A percentile compares a stretch with the other conserved stretches of the same genome.
phyloP scores from a whole-genome alignment of 2,329 filamentous ascomycete species.

The Exophiala spinifera region DNA sequence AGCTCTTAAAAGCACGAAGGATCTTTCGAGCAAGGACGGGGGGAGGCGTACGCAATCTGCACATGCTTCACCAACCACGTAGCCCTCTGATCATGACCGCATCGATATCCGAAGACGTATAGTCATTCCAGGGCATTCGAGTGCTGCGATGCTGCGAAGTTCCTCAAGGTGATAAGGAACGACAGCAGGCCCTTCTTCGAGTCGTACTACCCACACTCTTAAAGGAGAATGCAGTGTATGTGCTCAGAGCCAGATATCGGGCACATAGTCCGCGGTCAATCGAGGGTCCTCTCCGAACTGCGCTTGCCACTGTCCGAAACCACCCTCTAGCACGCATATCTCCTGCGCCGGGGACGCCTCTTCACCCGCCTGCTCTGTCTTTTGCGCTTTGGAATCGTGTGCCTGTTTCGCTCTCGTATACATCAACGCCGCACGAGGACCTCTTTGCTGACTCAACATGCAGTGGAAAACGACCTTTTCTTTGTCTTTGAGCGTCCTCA shows the following conservation, averaged over 20 bases:
- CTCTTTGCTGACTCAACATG: slow-evolving; percentile 83
- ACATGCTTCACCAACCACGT: too few species aligned
- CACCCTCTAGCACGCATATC: slow-evolving; percentile 76
- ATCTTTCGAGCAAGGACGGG: too few species aligned
- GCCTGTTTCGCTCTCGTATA: slow-evolving; percentile 55
- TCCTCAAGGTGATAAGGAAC: too few species aligned
- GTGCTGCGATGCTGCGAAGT: too few species aligned
- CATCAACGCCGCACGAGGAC: slow-evolving; percentile 75
- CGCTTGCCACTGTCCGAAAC: slow-evolving; percentile 89
- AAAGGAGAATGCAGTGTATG: too few species aligned
- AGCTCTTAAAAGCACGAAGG: too few species aligned
- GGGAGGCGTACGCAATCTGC: too few species aligned
- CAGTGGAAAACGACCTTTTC: slow-evolving; percentile 93
- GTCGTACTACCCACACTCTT: too few species aligned
- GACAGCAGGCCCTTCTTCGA: too few species aligned
- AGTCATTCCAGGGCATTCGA: too few species aligned
- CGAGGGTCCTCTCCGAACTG: slow-evolving; percentile 69
- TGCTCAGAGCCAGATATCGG: slow-evolving; percentile 72
- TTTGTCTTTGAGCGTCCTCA: slow-evolving; percentile 71
- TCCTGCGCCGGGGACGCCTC: slow-evolving; percentile 54
- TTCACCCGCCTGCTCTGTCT: slow-evolving; percentile 23
- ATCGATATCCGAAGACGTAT: too few species aligned
- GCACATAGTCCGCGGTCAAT: slow-evolving; percentile 78
- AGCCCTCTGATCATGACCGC: too few species aligned
- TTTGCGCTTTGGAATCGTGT: slow-evolving; percentile 21